A percentile compares a stretch with the other conserved stretches of the same genome.
These are phyloP conservation scores for Globisporangium iwayamae DNA, from an alignment of 352 stramenopile genomes.

Conservation along the genomic window DNA sequence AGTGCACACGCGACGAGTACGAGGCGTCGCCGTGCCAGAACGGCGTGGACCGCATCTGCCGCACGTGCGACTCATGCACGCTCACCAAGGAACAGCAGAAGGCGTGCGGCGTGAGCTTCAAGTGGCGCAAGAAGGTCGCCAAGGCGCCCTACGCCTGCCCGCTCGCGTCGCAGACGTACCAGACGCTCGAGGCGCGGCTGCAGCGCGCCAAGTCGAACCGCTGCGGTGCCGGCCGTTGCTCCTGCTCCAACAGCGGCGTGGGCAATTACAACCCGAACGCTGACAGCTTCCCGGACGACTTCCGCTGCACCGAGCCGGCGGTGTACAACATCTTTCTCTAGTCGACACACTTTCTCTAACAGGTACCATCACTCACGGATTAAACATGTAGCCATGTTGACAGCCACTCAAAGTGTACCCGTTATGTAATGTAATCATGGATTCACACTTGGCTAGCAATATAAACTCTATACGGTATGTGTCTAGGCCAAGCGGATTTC, in stretches of 20 bases:
- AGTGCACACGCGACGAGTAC: conserved; percentile 70
- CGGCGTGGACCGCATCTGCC: conserved; percentile 59
- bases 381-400: conserved; percentile 3
- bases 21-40: conserved; percentile 51
- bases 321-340: conserved; percentile 65
- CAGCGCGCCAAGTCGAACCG: conserved; percentile 66
- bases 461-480: neutral
- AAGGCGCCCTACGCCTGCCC: conserved; percentile 71
- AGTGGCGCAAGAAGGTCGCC: conserved; percentile 66
- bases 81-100: conserved; percentile 56
- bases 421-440: neutral
- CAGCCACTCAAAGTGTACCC: neutral
- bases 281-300: conserved; percentile 65
- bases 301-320: conserved; percentile 54
- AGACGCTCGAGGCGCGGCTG: conserved; percentile 58
- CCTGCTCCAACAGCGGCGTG: conserved; percentile 55
- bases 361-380: neutral
- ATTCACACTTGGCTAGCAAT: neutral
- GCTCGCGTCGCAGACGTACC: conserved; percentile 37
- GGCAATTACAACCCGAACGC: conserved; percentile 76
- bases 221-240: conserved; percentile 69
- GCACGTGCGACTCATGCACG: conserved; percentile 67
- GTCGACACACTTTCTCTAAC: neutral
- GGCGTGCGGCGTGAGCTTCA: conserved; percentile 45
- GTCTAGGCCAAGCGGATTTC: conserved; percentile 54